Conservation (phyloP, 805 yeast genomes). For the Pichia insulana region DNA sequence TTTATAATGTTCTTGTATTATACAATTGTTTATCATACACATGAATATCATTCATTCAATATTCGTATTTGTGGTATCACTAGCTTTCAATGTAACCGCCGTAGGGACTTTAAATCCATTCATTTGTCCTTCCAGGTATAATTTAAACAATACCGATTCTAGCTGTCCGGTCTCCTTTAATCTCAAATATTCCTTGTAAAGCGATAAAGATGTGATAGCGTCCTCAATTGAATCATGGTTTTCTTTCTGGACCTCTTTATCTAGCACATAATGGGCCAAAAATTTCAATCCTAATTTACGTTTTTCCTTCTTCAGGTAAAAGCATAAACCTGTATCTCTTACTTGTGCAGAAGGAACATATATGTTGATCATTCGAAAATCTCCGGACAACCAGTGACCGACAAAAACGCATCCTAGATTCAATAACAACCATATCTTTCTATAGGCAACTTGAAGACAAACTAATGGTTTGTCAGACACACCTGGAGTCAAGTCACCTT, state of each 20-base stretch:
- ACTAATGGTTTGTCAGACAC: slow-evolving; percentile 63
- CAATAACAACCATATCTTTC: slow-evolving; percentile 82
- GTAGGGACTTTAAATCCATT: slow-evolving; percentile 44
- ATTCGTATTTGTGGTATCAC: neutral
- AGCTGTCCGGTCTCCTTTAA: slow-evolving; percentile 50
- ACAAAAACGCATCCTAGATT: slow-evolving; percentile 87
- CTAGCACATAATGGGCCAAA: slow-evolving; percentile 70
- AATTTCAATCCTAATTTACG: slow-evolving; percentile 79
- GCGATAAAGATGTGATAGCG: slow-evolving; percentile 73
- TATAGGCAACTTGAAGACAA: slow-evolving; percentile 70
- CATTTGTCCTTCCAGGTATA: slow-evolving; percentile 64
- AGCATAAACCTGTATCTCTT: slow-evolving; percentile 79
- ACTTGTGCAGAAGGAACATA: slow-evolving; percentile 82
- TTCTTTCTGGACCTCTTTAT: slow-evolving; percentile 75
- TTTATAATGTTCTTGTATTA: slow-evolving; percentile 2
- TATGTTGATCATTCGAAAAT: slow-evolving; percentile 86
- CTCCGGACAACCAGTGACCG: slow-evolving; percentile 89
- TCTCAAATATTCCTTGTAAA: slow-evolving; percentile 66
- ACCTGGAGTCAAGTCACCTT: slow-evolving; percentile 75
- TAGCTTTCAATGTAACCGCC: slow-evolving; percentile 2
- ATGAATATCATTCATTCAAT: neutral
- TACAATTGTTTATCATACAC: neutral
- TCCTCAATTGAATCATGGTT: slow-evolving; percentile 98
- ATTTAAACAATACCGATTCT: slow-evolving; percentile 50
- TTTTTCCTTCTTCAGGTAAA: slow-evolving; percentile 63